Conservation (phyloP, 805 yeast genomes). For the Dipodascus geniculatus region DNA sequence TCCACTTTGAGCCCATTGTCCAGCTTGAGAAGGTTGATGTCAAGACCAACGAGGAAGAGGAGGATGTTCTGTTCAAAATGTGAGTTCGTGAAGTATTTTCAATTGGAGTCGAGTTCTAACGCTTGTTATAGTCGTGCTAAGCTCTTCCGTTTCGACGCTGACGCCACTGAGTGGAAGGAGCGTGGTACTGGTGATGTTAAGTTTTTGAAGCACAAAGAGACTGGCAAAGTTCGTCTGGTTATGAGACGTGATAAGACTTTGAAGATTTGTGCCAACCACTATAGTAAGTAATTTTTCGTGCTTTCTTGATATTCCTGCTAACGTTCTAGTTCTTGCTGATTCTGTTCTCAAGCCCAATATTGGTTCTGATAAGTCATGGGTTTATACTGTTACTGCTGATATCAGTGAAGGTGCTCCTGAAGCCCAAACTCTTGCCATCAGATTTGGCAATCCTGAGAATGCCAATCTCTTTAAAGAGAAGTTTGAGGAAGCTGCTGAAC, state of each 20-base stretch:
- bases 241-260: constrained; percentile 99
- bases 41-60: constrained; percentile 89
- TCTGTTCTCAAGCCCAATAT: constrained; percentile 67
- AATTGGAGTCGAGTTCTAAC: constrained; percentile 1
- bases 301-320: neutral
- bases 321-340: neutral
- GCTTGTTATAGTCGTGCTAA: constrained; percentile 54
- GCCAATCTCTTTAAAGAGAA: constrained; percentile 93
- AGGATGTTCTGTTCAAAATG: constrained; percentile 70
- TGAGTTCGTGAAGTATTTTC: constrained; percentile 16
- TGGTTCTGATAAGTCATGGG: constrained; percentile 98
- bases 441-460: constrained; percentile 53
- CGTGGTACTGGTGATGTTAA: constrained; percentile 98
- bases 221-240: constrained; percentile 75
- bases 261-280: constrained; percentile 96
- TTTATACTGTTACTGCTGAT: constrained; percentile 88
- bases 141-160: constrained; percentile 79
- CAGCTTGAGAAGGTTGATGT: constrained; percentile 92
- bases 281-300: constrained; percentile 54
- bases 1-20: constrained; percentile 94
- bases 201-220: constrained; percentile 77
- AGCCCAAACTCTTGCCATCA: constrained; percentile 91
- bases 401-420: constrained; percentile 92
- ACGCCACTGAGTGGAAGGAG: constrained; percentile 93
- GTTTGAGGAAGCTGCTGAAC: constrained; percentile 72